Evolutionary conservation across 2,329 filamentous ascomycete genomes (phyloP).

Genomic region (Fusarium udum): DNA sequence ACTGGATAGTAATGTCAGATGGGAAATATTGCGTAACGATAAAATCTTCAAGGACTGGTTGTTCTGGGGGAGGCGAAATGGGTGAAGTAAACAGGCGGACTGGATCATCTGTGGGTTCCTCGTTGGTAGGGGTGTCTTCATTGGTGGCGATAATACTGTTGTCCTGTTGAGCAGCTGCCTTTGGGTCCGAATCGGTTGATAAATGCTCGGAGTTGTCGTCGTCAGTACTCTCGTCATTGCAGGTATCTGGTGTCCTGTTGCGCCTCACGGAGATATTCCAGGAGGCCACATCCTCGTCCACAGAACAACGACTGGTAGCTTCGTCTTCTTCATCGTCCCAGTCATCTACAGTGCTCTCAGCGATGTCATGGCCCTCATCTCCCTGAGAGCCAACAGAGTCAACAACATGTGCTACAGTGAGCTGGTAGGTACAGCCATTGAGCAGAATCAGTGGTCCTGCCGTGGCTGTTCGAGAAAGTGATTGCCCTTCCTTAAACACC

Average conservation of each 20-base stretch:
- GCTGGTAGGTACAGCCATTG: neutral
- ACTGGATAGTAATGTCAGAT: too few species aligned
- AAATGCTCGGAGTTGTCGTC: too few species aligned
- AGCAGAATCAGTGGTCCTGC: rapidly evolving
- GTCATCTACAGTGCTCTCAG: rapidly evolving
- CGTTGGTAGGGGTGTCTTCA: neutral
- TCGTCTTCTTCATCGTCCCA: neutral
- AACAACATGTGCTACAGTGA: neutral
- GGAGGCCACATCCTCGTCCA: neutral
- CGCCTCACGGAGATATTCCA: neutral
- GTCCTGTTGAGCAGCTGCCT: neutral
- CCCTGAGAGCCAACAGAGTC: too few species aligned
- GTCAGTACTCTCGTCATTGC: neutral
- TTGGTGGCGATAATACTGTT: rapidly evolving
- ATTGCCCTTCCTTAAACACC: neutral
- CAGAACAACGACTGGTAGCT: rapidly evolving
- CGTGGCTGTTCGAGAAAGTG: neutral
- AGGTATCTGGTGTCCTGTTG: neutral
- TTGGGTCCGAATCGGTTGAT: rapidly evolving
- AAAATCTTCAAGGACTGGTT: neutral
- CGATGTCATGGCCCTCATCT: too few species aligned
- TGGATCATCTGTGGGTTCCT: too few species aligned
- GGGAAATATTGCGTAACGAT: too few species aligned
- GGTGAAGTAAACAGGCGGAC: too few species aligned
- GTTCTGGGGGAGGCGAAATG: too few species aligned